phyloP scores from a whole-genome alignment of 768 basidiomycete genomes.

The Pleurotus giganteus region DNA sequence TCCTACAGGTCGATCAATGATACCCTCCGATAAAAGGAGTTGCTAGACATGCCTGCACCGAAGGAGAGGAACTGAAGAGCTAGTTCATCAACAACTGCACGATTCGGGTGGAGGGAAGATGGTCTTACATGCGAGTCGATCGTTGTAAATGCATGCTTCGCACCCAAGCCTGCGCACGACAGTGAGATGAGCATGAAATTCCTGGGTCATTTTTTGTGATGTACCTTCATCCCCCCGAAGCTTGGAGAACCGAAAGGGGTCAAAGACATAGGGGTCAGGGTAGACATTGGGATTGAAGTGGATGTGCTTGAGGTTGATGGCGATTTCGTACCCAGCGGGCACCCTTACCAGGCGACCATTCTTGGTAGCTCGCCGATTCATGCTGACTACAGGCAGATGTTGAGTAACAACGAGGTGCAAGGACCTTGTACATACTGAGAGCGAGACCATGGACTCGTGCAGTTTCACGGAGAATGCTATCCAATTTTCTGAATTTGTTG shows the following conservation, averaged over 20 bases:
- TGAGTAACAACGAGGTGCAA: not conserved
- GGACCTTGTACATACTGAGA: not conserved
- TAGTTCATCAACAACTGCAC: not conserved
- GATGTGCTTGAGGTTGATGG: not conserved
- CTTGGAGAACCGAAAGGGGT: conserved; percentile 13
- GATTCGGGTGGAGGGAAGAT: not conserved
- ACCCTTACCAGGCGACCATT: conserved; percentile 1
- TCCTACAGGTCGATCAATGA: not conserved
- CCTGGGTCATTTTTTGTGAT: not conserved
- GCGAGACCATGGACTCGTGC: conserved; percentile 1
- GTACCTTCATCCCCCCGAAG: conserved; percentile 3
- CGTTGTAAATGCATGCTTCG: conserved; percentile 11
- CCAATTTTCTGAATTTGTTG: conserved; percentile 3
- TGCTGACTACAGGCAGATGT: not conserved
- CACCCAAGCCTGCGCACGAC: not conserved
- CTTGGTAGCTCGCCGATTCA: not conserved
- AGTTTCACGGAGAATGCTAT: conserved; percentile 4
- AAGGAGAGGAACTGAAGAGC: conserved; percentile 5
- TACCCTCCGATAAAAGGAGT: not conserved
- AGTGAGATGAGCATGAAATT: too few species aligned
- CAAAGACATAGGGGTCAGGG: conserved; percentile 9
- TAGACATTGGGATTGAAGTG: conserved; percentile 9
- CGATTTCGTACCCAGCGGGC: not conserved
- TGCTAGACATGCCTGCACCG: conserved; percentile 2
- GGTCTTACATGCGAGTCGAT: conserved; percentile 9